phyloP scores from a whole-genome alignment of 441 rosid species.

The Sinapis alba region DNA sequence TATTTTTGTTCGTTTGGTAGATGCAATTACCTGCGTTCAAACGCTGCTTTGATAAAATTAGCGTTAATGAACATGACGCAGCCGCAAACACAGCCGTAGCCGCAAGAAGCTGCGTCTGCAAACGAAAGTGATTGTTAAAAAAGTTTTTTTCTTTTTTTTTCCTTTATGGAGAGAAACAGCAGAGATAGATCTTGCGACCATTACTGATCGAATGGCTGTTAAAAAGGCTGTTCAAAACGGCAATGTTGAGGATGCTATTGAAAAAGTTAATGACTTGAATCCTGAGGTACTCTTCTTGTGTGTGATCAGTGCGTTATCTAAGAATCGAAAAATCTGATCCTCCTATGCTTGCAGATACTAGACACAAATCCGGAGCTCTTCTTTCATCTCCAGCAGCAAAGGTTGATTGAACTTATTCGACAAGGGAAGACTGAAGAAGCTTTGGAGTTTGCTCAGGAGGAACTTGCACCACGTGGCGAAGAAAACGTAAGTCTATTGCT shows the following conservation, averaged over 20 bases:
- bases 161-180: slow-evolving; percentile 71
- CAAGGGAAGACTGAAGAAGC: slow-evolving; percentile 93
- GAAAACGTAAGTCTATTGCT: slow-evolving; percentile 62
- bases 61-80: too few species aligned
- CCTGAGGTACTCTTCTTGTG: slow-evolving; percentile 61
- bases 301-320: background rate
- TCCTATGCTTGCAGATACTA: slow-evolving; percentile 61
- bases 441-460: slow-evolving; percentile 96
- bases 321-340: background rate
- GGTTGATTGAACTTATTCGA: slow-evolving; percentile 90
- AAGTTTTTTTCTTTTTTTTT: background rate
- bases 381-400: slow-evolving; percentile 99
- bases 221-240: slow-evolving; percentile 95
- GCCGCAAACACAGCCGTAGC: too few species aligned
- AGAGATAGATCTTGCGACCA: slow-evolving; percentile 90
- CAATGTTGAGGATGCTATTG: slow-evolving; percentile 95
- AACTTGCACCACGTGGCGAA: slow-evolving; percentile 97
- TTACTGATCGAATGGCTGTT: slow-evolving; percentile 93
- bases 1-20: too few species aligned
- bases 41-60: too few species aligned
- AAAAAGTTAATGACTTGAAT: slow-evolving; percentile 91
- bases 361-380: slow-evolving; percentile 94
- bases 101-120: too few species aligned
- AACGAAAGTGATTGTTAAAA: too few species aligned
- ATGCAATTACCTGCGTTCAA: too few species aligned